Evolutionary conservation across 148 eudicot genomes (phyloP), one percentile per base, ranked within the genome.

Genomic region (Rhododendron griersonianum): DNA sequence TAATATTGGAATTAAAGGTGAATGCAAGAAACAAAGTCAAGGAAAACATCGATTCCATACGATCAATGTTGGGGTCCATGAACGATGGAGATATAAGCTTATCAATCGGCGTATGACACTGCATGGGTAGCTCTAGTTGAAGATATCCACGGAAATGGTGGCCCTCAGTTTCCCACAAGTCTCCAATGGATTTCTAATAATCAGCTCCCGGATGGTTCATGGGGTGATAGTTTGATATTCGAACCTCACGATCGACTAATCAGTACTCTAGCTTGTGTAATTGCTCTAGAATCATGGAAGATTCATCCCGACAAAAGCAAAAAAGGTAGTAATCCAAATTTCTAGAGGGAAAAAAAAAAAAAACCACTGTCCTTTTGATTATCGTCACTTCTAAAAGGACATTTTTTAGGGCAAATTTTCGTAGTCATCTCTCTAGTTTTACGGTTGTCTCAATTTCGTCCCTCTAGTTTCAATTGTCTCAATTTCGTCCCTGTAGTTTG

Each of bases 161-260:
- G n/a, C 2, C 99, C 98, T 35, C 96, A 92, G 33, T 96, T 96
- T 81, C 95, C 98, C 0, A 75, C 92, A 10, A 91, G 94, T 67
- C 90, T 96, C 13, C 83, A 91, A 82, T 96, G 99, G 99, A 95
- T 96, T 6, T 85, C 89, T 1, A 85, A 90, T 51, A 92, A 96
- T 90, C 99, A 96, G 84, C 94, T 91, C n/a, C n/a, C 75, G 1
- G 98, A 96, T 81, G 99, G 99, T 9, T 96, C 98, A 4, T 95
- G 98, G 98, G 98, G 99, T 11, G 99, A 95, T 75, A 5, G 48
- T 0, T 1, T 23, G 11, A 50, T 90, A 16, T 96, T 94, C 74
- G 88, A 86, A 0, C 91, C 95, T 9, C 92, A 93, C 71, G 99
- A 96, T 82, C 88, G 96, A 80, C 81, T 96, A 0, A 83, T 96